Base-by-base conservation (phyloP, 2,329 filamentous ascomycete species). In the Colletotrichum orbiculare region DNA sequence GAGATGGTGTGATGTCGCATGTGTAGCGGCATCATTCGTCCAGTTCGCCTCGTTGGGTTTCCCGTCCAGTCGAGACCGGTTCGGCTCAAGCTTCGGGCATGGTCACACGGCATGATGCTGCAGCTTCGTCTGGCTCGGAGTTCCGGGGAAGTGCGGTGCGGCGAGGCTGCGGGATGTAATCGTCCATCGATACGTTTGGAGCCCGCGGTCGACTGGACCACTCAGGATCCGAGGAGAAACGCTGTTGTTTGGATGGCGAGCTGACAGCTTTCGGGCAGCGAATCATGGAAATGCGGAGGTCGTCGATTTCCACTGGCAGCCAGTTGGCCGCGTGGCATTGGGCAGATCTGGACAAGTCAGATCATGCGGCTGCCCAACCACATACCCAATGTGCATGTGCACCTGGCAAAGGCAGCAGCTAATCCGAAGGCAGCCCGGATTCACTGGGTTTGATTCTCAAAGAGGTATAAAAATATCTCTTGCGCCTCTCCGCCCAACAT, bases 401-500 rank as follows among this genome's bases (percentile, higher is more conserved):
- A 25, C 25, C 25, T 25, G 25, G 4, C 25, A 25, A 25, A 25
- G 25, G 25, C 25, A 25, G 25, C 25, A 25, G 25, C 25, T 25
- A 4, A 25, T 25, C 25, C 4, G 3, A 25, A 25, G 25, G 4
- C 25, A 25, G 11, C 35, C 46, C 25, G 10, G 46, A n/a, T 5
- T 13, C 13, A 13, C n/a, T n/a, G 37, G 10, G 2, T 55, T 35
- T 34, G 41, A 38, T 55, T 66, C 34, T 80, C 75, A 50, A 86
- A 83, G 2, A 86, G 70, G 69, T 87, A 87, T 37, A 87, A 73
- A 69, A 87, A 82, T 6, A 88, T 80, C 3, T 74, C 70, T 65
- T 87, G 77, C 5, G 74, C 71, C 37, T 82, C 78, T 5, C 72
- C 75, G 13, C 79, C 80, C 12, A 86, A 70, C 1, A 82, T 79